Percentiles rank a stretch among this genome's conserved stretches.
These are phyloP conservation scores for Thielaviopsis musarum DNA, from an alignment of 2,329 filamentous ascomycete species.

Conservation along the genomic window DNA sequence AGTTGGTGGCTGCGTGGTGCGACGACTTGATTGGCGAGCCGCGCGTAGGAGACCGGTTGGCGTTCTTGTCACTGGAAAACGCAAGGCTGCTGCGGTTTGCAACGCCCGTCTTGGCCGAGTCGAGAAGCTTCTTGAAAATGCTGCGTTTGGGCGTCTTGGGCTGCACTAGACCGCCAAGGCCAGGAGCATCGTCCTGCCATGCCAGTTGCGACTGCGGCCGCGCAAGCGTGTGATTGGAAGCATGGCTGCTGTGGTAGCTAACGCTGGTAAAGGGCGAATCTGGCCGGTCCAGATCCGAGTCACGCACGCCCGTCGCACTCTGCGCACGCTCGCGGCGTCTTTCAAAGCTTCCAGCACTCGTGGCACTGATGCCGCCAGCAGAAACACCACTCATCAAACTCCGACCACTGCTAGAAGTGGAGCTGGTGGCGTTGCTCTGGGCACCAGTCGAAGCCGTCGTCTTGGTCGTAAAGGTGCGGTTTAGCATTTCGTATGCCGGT, in stretches of 20 bases:
- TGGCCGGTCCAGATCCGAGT: slow-evolving; percentile 37
- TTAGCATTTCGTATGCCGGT: slow-evolving; percentile 67
- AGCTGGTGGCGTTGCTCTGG: slow-evolving; percentile 55
- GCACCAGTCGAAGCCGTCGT: slow-evolving; percentile 62
- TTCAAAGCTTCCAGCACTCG: slow-evolving; percentile 84
- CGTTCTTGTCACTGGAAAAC: slow-evolving; percentile 25
- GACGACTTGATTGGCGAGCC: slow-evolving; percentile 18
- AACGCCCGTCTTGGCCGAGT: slow-evolving; percentile 84
- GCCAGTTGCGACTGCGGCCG: slow-evolving; percentile 50
- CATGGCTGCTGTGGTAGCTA: slow-evolving; percentile 86
- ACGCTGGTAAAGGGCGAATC: slow-evolving; percentile 56
- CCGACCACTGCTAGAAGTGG: slow-evolving; percentile 61
- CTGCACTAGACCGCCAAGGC: slow-evolving; percentile 60
- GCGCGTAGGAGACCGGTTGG: slow-evolving; percentile 17
- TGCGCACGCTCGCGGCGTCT: slow-evolving; percentile 51
- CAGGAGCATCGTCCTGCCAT: slow-evolving; percentile 47
- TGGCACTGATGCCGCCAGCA: slow-evolving; percentile 80
- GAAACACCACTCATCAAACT: slow-evolving; percentile 91
- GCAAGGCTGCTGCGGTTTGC: slow-evolving; percentile 78
- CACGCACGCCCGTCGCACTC: slow-evolving; percentile 47
- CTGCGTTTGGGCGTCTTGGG: slow-evolving; percentile 71
- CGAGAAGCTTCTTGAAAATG: slow-evolving; percentile 90
- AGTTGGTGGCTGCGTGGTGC: slow-evolving; percentile 24
- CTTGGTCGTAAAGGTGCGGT: slow-evolving; percentile 73
- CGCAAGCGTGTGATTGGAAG: slow-evolving; percentile 34